Base-by-base conservation (phyloP, 805 yeast species). In the Barnettozyma botsteinii region DNA sequence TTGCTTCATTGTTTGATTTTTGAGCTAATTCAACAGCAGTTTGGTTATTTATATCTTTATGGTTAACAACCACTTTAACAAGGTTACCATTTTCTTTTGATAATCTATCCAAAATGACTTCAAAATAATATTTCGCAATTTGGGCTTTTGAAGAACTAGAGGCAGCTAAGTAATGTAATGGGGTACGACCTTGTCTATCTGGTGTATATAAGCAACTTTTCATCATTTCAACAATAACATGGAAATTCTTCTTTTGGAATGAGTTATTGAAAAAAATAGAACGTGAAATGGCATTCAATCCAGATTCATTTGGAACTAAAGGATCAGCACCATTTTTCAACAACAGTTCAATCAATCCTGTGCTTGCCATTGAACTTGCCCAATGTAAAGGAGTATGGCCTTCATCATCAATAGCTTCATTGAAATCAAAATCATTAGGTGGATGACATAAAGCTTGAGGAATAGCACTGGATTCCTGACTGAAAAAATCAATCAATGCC, bases 381-480 rank as follows among this genome's bases (percentile, higher is more conserved):
- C 95, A 85, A 57, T 85, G 95, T 39, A 85, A 66, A 1, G 88
- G 76, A 0, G 89, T 79, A 53, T 85, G 88, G 0, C 91, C 91
- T 49, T 85, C 93, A 44, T 77, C 78, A 52, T 85, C 95, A 17
- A 85, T 78, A 3, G 81, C 70, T 43, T 73, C 81, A 55, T 81
- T 77, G 38, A 82, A 73, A 49, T 79, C 73, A 42, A 81, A 76
- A 50, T 77, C 75, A 27, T 66, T 62, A 1, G 91, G 89, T 6
- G 85, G 83, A 37, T 67, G 62, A 21, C 79, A 55, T 38, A 72
- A 65, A 48, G 49, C 52, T 29, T 56, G 52, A 27, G 66, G 61
- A 12, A 56, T 56, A 21, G 55, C 53, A 13, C 55, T 56, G 1
- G 59, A 42, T 13, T 58, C 55, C 24, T 51, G 75, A 34, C 75